Base-by-base conservation (phyloP, 192 early-diverging fungal genomes). In the Coemansia sp. region DNA sequence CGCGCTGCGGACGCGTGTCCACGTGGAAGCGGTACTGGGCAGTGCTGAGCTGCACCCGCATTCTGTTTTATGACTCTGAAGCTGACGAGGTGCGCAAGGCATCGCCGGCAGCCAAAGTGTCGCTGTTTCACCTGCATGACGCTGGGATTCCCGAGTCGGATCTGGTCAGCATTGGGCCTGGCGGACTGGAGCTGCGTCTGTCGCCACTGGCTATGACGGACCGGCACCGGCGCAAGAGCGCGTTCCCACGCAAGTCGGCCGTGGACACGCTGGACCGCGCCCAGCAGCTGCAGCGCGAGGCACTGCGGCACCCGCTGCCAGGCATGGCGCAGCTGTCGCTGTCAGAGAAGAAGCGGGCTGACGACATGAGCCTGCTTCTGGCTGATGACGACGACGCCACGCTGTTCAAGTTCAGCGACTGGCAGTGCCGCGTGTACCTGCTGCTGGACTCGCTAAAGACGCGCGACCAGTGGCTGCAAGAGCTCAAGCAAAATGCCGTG, bases 11-110 rank as follows among this genome's bases (percentile, higher is more conserved):
- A 5, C 69, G 64, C 14, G 59, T 69, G 15, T 76, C 79, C 3
- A 66, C 70, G 17, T 81, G 79, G 79, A 68, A 69, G 46, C 56
- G 79, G 14, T 81, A 72, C 66, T 81, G 73, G 69, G 70, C 59
- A 0, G 74, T 73, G 30, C 60, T 81, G 17, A 66, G 69, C 62
- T 41, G 57, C 16, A 55, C 69, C 17, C 52, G 65, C 20, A 50
- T 81, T 0, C 16, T 64, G 21, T 65, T 81, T 31, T 81, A 60
- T 37, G 74, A 81, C 51, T 54, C 28, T 0, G 62, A 76, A 56
- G 36, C 53, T 15, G 57, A 64, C n/a, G 69, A 76, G 28, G 48
- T 41, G 15, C 51, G 49, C 32, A 58, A 58, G 4, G 20, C 18
- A 31, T 31, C 55, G 57, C 66, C 67, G 2, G 62, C 55, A 12